Evolutionary conservation across 1,284 basidiomycete genomes (phyloP).

Genomic region (Porogramme epimiltina): DNA sequence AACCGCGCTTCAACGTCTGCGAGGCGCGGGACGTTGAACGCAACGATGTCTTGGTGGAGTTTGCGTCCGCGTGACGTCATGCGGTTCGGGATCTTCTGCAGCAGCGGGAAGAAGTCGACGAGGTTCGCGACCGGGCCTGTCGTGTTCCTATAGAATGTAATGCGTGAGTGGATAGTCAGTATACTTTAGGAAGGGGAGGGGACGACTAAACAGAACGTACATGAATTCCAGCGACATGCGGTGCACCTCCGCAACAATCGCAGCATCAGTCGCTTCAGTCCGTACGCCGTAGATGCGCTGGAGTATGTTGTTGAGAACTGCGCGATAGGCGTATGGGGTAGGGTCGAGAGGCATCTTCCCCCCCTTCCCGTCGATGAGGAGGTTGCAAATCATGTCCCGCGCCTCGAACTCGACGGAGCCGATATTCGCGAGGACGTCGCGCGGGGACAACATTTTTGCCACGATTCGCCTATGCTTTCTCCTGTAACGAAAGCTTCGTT

Average conservation of each 20-base stretch:
- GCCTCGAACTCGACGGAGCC: constrained; percentile 44
- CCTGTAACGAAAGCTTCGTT: too few species aligned
- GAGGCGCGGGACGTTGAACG: constrained; percentile 27
- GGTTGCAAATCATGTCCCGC: constrained; percentile 34
- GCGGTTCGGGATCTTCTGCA: constrained; percentile 39
- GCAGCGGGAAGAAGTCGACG: constrained; percentile 40
- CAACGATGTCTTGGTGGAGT: constrained; percentile 38
- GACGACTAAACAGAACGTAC: constrained; percentile 26
- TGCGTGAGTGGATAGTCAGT: too few species aligned
- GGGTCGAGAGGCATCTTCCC: constrained; percentile 40
- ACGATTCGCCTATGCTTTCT: too few species aligned
- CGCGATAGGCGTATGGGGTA: constrained; percentile 31
- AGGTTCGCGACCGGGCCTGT: constrained; percentile 40
- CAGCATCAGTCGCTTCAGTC: constrained; percentile 35
- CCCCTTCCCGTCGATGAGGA: constrained; percentile 33
- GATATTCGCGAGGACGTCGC: too few species aligned
- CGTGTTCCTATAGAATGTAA: constrained; percentile 12
- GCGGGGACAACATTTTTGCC: too few species aligned
- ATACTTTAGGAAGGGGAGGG: too few species aligned
- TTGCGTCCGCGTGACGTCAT: constrained; percentile 34
- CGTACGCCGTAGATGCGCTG: constrained; percentile 39
- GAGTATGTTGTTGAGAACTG: constrained; percentile 41
- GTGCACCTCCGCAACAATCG: constrained; percentile 34
- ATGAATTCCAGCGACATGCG: constrained; percentile 42
- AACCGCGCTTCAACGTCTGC: constrained; percentile 23